Evolutionary conservation across 805 yeast species (phyloP), one percentile per base, ranked within the genome.

Genomic region (Isabelozyma gotoi): DNA sequence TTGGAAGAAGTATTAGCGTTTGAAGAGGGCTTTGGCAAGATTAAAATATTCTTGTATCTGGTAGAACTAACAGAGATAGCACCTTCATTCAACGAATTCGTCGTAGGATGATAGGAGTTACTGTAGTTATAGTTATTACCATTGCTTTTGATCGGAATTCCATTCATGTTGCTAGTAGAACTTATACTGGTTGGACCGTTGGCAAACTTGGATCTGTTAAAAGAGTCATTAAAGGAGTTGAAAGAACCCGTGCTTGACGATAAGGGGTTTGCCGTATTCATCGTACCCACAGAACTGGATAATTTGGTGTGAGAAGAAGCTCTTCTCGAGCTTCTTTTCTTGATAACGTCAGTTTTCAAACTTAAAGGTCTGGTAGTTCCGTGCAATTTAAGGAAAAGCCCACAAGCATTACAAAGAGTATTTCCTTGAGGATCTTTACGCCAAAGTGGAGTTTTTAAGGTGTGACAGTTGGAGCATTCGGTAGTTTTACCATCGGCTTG

Each of bases 381-480:
- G 52, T 81, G 85, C 15, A 81, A 60, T 52, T 80, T 80, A 42
- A 75, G 71, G 53, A 80, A 81, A 17, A 81, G 63, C 0, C 85
- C 85, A 63, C 85, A 81, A 0, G 85, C 85, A 54, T 81, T 81
- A 56, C 85, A 81, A 4, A 81, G 63, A 2, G 85, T 79, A 47
- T 79, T 77, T 1, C 85, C 85, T 19, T 62, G 68, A 5, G 81
- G 74, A 53, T 80, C 83, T 53, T 79, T 71, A 36, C 85, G 62
- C 85, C 85, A 81, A 18, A 81, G 63, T 1, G 85, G 85, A 0
- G 85, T 81, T 45, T 78, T 81, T 2, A 73, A 57, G 0, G 85
- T 80, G 38, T 78, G 76, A 56, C 85, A 81, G 59, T 81, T 81
- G 43, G 65, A 66, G 57, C 85, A 81, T 49, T 75, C 78, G 3